Evolutionary conservation across 108 stramenopile species (phyloP).

Genomic region (Phaeodactylum tricornutum): DNA sequence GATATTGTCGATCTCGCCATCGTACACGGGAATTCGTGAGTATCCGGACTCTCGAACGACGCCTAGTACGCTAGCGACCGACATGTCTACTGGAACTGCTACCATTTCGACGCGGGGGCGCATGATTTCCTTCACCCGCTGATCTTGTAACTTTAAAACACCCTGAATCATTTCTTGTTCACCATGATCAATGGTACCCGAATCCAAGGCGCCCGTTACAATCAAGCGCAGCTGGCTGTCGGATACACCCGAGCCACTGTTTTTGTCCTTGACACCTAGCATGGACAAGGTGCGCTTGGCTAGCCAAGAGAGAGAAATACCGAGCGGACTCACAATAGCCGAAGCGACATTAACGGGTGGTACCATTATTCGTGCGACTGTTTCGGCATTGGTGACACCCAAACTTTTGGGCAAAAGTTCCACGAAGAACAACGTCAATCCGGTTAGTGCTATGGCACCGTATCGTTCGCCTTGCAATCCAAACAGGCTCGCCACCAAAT

Average conservation of each 20-base stretch:
- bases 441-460: conserved; percentile 80
- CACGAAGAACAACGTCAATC: conserved; percentile 90
- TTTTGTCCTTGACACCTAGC: conserved; percentile 72
- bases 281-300: conserved; percentile 70
- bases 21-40: conserved; percentile 92
- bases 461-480: conserved; percentile 76
- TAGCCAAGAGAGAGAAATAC: conserved; percentile 69
- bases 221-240: conserved; percentile 92
- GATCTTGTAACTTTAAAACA: conserved; percentile 88
- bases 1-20: conserved; percentile 96
- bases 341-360: conserved; percentile 83
- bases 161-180: conserved; percentile 97
- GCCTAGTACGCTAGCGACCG: conserved; percentile 76
- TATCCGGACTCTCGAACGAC: conserved; percentile 79
- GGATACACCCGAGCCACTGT: conserved; percentile 59
- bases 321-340: conserved; percentile 75
- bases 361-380: conserved; percentile 84
- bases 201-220: conserved; percentile 87
- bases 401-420: conserved; percentile 92
- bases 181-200: conserved; percentile 91
- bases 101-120: conserved; percentile 91
- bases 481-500: conserved; percentile 71
- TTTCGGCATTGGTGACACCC: conserved; percentile 91
- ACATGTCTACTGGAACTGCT: conserved; percentile 76
- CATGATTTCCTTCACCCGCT: conserved; percentile 88